phyloP scores from a whole-genome alignment of 257 asterid genomes.

The Handroanthus guayacan region DNA sequence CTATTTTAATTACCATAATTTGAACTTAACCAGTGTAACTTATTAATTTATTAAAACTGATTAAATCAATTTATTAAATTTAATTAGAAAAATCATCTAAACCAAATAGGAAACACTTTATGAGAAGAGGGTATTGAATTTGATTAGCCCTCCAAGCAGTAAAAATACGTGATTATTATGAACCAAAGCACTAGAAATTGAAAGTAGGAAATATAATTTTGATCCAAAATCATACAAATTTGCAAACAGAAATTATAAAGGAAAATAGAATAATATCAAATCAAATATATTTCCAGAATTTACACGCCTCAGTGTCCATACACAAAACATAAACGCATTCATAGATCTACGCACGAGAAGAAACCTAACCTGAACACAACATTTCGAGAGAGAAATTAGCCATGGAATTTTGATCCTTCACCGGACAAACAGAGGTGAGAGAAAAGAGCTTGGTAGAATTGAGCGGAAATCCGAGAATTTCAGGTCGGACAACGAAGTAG shows the following conservation, averaged over 20 bases:
- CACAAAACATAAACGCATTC: neutral
- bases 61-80: neutral
- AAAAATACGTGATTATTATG: neutral
- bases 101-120: neutral
- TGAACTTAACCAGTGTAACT: neutral
- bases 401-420: conserved; percentile 22
- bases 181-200: neutral
- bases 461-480: conserved; percentile 74
- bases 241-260: neutral
- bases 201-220: neutral
- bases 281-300: neutral
- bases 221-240: conserved; percentile 11
- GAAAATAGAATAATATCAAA: neutral
- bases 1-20: neutral
- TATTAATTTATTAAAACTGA: neutral
- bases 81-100: conserved; percentile 8
- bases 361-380: conserved; percentile 69
- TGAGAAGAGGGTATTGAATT: no score
- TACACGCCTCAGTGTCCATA: neutral
- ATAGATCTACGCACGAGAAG: neutral
- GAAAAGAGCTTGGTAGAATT: conserved; percentile 56
- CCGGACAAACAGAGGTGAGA: conserved; percentile 63
- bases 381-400: conserved; percentile 48
- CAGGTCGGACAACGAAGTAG: conserved; percentile 63
- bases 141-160: neutral